phyloP scores from a whole-genome alignment of 306 rosid genomes.

The Quercus rubra region DNA sequence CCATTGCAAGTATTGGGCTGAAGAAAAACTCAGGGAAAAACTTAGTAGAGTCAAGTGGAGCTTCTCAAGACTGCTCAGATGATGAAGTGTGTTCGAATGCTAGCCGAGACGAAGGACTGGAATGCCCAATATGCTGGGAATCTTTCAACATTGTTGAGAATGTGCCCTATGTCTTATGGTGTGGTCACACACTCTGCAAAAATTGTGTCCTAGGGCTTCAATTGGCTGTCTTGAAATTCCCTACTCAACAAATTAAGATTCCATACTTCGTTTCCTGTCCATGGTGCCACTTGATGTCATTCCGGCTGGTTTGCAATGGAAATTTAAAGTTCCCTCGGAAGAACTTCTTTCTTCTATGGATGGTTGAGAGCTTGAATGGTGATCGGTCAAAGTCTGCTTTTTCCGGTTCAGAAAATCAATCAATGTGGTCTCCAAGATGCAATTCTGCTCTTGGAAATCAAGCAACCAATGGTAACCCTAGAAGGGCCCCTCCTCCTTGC shows the following conservation, averaged over 20 bases:
- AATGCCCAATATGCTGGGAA: slow-evolving; percentile 93
- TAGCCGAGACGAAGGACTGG: slow-evolving; percentile 80
- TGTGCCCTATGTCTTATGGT: slow-evolving; percentile 90
- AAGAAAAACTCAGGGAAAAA: slow-evolving; percentile 59
- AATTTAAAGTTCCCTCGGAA: slow-evolving; percentile 75
- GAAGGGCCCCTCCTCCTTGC: slow-evolving; percentile 42
- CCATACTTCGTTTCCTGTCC: slow-evolving; percentile 80
- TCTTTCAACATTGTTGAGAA: slow-evolving; percentile 96
- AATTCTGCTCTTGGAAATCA: slow-evolving; percentile 45
- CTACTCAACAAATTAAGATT: slow-evolving; percentile 59
- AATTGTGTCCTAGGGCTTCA: slow-evolving; percentile 91
- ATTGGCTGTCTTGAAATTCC: slow-evolving; percentile 68
- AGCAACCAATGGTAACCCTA: slow-evolving; percentile 31
- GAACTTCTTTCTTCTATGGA: slow-evolving; percentile 89
- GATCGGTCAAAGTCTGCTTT: slow-evolving; percentile 55
- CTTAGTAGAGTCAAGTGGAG: slow-evolving; percentile 35
- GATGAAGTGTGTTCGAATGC: slow-evolving; percentile 76
- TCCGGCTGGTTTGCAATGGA: slow-evolving; percentile 70
- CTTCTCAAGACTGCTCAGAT: slow-evolving; percentile 68
- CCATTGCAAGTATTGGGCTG: slow-evolving; percentile 56
- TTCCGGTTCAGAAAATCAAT: slow-evolving; percentile 46
- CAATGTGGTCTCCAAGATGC: slow-evolving; percentile 33
- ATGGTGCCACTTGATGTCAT: slow-evolving; percentile 78
- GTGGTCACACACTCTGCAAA: slow-evolving; percentile 90
- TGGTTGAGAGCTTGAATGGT: slow-evolving; percentile 88